These are phyloP conservation scores for Pugionium cornutum DNA, from an alignment of 345 rosid genomes.

Conservation along the genomic window DNA sequence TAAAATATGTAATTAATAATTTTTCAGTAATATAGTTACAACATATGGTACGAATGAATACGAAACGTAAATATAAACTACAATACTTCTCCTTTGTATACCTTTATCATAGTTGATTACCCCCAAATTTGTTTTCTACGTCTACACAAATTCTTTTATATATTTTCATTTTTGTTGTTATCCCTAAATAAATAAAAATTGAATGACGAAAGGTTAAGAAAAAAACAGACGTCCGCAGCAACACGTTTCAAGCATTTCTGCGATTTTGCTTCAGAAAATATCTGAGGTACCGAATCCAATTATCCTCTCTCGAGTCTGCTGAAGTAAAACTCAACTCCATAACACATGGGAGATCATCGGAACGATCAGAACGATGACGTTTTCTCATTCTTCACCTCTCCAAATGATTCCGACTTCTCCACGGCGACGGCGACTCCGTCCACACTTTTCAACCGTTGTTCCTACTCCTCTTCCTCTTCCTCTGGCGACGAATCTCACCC, in stretches of 20 bases:
- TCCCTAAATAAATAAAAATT: neutral
- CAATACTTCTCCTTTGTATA: too few relatives aligned
- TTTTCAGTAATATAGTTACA: too few relatives aligned
- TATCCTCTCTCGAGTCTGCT: conserved; percentile 26
- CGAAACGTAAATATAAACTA: too few relatives aligned
- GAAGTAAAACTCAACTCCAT: conserved; percentile 37
- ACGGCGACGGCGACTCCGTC: conserved; percentile 42
- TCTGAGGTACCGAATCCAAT: neutral
- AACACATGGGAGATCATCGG: conserved; percentile 36
- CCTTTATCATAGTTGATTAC: too few relatives aligned
- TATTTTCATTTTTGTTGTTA: too few relatives aligned
- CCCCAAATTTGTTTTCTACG: too few relatives aligned
- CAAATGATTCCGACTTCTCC: conserved; percentile 30
- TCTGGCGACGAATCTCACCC: conserved; percentile 50
- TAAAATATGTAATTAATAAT: too few relatives aligned
- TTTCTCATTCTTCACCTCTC: conserved; percentile 39
- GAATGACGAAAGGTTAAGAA: neutral
- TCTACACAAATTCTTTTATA: too few relatives aligned
- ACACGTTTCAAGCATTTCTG: conserved; percentile 31
- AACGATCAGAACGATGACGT: conserved; percentile 34
- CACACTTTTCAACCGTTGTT: conserved; percentile 66
- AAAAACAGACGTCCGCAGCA: conserved; percentile 7
- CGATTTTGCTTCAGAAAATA: conserved; percentile 17
- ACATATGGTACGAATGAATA: too few relatives aligned
- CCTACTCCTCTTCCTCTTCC: conserved; percentile 51